Evolutionary conservation across 192 early-diverging fungal genomes (phyloP), one percentile per base, ranked within the genome.

Genomic region (Coemansia sp.): DNA sequence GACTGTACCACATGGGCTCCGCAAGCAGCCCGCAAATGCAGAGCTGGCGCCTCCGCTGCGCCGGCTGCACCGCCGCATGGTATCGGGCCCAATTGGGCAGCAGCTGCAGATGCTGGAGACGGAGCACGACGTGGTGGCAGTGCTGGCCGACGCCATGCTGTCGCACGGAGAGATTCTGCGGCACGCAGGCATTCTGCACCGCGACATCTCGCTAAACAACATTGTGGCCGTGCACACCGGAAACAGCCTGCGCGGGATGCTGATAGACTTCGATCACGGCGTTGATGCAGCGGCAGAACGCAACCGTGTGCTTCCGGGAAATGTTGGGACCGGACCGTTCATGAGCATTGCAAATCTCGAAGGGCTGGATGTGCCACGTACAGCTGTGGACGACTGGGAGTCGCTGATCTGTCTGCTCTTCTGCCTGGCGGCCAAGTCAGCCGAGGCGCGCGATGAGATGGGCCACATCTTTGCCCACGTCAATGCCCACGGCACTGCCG

Each of bases 271-370:
- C 53, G 74, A 78, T 50, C 62, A 77, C 40, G 63, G 63, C 13
- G 48, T 63, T 16, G 61, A 59, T 18, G 37, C 31, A 2, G 16
- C 19, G 9, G 59, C 58, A 1, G 42, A 38, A 26, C 53, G 64
- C 55, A 77, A 70, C 59, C 21, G 11, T 11, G n/a, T 9, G 13
- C 30, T 18, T 1, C 66, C 73, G 4, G 67, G 68, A n/a, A 59
- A 63, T 35, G 61, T 71, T 1, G 74, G 74, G 21, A 78, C 74
- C 0, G 59, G 55, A 1, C 74, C 74, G 26, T 78, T 70, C 31
- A 78, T 78, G 74, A 70, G 68, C 60, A 78, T 67, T 20, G 51
- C 61, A 28, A 78, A 78, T 18, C 48, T 71, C 40, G 74, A 78
- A 59, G 74, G 63, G 33, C 59, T 70, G 5, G 63, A 70, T 13